Conservation (phyloP, 1,284 basidiomycete species). For the Leccinum pachyderme region DNA sequence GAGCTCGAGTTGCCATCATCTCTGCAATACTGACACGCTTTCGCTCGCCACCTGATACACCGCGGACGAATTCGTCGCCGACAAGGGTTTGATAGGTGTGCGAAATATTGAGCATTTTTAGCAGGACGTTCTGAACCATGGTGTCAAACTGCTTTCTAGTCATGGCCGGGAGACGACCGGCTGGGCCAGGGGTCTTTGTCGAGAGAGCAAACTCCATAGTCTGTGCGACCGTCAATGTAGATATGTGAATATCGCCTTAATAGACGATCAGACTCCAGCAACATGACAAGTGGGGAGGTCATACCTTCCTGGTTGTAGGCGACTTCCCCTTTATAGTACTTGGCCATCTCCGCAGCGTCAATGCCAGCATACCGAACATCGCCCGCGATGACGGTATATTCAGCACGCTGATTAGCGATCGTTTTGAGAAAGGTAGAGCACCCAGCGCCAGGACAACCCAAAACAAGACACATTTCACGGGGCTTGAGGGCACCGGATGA, state of each 20-base stretch:
- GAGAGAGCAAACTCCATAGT: conserved; percentile 68
- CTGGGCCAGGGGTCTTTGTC: conserved; percentile 64
- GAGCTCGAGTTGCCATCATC: conserved; percentile 77
- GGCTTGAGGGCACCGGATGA: conserved; percentile 68
- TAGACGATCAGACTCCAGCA: conserved; percentile 1
- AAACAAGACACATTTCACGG: conserved; percentile 50
- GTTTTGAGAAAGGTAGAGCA: conserved; percentile 80
- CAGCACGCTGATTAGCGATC: conserved; percentile 69
- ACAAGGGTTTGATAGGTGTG: conserved; percentile 78
- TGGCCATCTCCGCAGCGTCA: conserved; percentile 59
- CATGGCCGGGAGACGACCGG: conserved; percentile 68
- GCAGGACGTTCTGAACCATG: conserved; percentile 58
- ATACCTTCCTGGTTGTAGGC: conserved; percentile 81
- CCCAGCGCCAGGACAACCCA: conserved; percentile 81
- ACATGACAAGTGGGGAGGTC: background rate
- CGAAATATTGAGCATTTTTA: conserved; percentile 79
- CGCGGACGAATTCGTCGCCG: conserved; percentile 82
- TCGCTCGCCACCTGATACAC: conserved; percentile 83
- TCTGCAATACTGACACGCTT: conserved; percentile 89
- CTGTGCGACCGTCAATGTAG: conserved; percentile 75
- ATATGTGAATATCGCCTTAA: conserved; percentile 70
- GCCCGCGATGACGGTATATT: conserved; percentile 61
- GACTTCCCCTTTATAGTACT: conserved; percentile 78
- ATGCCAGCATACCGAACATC: conserved; percentile 76
- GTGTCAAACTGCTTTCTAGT: conserved; percentile 58